These are phyloP conservation scores for Pyrenochaeta sp. DNA, from an alignment of 2,329 filamentous ascomycete species.

Conservation along the genomic window DNA sequence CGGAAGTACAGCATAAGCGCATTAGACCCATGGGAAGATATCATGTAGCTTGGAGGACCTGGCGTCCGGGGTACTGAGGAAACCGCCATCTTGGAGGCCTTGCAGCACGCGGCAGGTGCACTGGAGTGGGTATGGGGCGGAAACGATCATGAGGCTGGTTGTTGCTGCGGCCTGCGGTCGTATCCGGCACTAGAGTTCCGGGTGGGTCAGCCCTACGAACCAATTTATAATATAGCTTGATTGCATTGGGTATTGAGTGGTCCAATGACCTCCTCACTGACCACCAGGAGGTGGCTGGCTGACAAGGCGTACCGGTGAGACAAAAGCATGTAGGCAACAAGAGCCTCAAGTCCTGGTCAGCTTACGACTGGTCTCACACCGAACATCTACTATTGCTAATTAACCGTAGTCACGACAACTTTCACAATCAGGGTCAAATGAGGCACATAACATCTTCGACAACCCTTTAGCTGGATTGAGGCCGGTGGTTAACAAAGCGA, in stretches of 20 bases:
- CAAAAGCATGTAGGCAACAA: no score
- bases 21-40: background rate
- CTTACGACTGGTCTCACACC: background rate
- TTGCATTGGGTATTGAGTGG: no score
- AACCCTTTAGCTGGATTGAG: background rate
- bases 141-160: constrained; percentile 13
- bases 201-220: background rate
- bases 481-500: background rate
- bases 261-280: no score
- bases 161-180: background rate
- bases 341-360: background rate
- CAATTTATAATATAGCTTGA: background rate
- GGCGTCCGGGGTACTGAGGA: background rate
- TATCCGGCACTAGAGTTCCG: constrained; percentile 1
- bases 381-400: background rate
- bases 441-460: background rate
- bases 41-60: background rate
- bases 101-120: constrained; percentile 2
- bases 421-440: background rate
- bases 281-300: background rate
- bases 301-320: background rate
- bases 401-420: background rate
- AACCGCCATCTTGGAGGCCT: constrained; percentile 13
- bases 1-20: background rate
- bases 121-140: constrained; percentile 10